These are phyloP conservation scores for Poterioochromonas sp. DNA, from an alignment of 352 stramenopile genomes.

Conservation along the genomic window DNA sequence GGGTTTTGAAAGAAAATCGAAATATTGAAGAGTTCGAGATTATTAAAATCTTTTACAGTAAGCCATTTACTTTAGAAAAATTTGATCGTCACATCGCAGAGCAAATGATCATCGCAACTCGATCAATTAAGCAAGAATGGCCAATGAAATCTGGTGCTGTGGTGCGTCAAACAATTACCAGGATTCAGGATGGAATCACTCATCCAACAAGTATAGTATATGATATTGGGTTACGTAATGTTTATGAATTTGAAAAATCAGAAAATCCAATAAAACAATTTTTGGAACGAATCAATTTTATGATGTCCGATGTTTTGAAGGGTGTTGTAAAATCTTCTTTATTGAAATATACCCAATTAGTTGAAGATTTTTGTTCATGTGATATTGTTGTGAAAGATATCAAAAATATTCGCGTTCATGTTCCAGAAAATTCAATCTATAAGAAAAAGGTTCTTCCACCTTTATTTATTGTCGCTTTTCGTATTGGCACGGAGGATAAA, in stretches of 20 bases:
- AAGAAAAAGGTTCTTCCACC: neutral
- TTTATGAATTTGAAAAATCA: constrained; percentile 1
- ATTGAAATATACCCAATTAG: neutral
- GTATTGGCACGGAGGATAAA: constrained; percentile 13
- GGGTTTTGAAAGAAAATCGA: neutral
- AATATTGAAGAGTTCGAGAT: neutral
- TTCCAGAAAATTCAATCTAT: constrained; percentile 24
- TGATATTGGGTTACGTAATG: constrained; percentile 1
- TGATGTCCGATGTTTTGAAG: neutral
- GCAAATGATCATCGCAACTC: neutral
- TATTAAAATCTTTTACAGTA: neutral
- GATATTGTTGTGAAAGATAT: neutral
- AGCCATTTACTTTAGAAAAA: constrained; percentile 11
- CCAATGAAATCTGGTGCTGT: neutral
- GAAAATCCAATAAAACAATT: constrained; percentile 8
- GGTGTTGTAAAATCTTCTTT: neutral
- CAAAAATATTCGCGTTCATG: neutral
- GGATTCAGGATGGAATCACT: neutral
- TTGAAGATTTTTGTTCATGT: constrained; percentile 4
- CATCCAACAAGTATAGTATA: neutral
- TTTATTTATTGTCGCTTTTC: neutral
- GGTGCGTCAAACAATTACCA: neutral
- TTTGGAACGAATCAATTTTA: constrained; percentile 32
- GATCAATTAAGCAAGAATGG: constrained; percentile 29
- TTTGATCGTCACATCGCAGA: constrained; percentile 17